These are phyloP conservation scores for Choiromyces venosus DNA, from an alignment of 495 filamentous ascomycete species.

Conservation along the genomic window DNA sequence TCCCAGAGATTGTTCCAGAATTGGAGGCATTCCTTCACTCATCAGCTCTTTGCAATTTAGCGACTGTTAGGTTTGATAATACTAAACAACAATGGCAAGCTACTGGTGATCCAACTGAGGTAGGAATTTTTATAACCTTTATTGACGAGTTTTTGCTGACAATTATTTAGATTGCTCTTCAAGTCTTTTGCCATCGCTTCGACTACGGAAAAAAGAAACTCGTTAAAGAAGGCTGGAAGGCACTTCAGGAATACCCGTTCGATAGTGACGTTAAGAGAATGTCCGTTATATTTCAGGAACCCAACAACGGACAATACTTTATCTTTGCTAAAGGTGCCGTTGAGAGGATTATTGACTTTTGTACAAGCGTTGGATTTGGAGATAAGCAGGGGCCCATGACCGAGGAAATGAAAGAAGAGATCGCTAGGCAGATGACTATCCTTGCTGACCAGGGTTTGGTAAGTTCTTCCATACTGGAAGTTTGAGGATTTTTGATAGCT, in stretches of 20 bases:
- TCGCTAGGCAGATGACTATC: slow-evolving; percentile 60
- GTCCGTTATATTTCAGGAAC: slow-evolving; percentile 63
- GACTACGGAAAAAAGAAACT: slow-evolving; percentile 56
- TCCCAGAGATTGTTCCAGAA: slow-evolving; percentile 44
- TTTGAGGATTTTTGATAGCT: not conserved
- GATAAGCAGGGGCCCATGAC: slow-evolving; percentile 52
- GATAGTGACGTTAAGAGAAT: slow-evolving; percentile 78
- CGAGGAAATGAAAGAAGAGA: slow-evolving; percentile 54
- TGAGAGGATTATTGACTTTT: slow-evolving; percentile 69
- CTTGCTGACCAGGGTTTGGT: slow-evolving; percentile 66
- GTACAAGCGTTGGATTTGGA: slow-evolving; percentile 55
- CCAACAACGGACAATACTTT: slow-evolving; percentile 41
- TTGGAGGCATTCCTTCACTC: slow-evolving; percentile 62
- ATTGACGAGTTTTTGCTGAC: slow-evolving; percentile 51
- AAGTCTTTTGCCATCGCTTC: slow-evolving; percentile 71
- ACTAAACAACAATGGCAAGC: slow-evolving; percentile 58
- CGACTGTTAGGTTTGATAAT: slow-evolving; percentile 59
- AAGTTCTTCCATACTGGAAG: not conserved
- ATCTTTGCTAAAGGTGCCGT: slow-evolving; percentile 79
- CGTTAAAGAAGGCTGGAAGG: slow-evolving; percentile 54
- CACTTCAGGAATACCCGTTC: slow-evolving; percentile 71
- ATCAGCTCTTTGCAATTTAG: slow-evolving; percentile 73
- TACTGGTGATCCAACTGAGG: slow-evolving; percentile 76
- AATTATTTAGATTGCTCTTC: slow-evolving; percentile 58
- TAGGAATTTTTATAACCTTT: slow-evolving; percentile 63